A percentile compares a stretch with the other conserved stretches of the same genome.
phyloP scores from a whole-genome alignment of 176 grass and related monocot species.

The Aegilops bicornis region DNA sequence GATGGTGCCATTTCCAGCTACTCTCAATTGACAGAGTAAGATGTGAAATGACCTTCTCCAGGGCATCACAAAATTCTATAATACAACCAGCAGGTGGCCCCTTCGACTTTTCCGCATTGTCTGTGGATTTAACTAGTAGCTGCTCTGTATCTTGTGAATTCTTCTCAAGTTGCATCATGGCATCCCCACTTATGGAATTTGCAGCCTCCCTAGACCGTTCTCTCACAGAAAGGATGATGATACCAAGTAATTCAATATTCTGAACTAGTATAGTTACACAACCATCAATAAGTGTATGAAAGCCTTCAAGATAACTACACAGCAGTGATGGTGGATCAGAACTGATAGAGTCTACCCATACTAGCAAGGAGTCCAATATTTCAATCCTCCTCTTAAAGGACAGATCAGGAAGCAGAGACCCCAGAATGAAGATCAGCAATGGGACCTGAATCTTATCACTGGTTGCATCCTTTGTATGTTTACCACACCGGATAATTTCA shows the following conservation, averaged over 20 bases:
- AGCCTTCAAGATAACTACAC: constrained; percentile 61
- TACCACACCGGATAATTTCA: constrained; percentile 49
- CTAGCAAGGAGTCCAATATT: constrained; percentile 58
- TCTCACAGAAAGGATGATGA: constrained; percentile 32
- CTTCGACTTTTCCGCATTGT: constrained; percentile 19
- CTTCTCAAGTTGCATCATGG: constrained; percentile 18
- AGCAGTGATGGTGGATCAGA: constrained; percentile 53
- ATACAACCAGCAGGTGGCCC: constrained; percentile 31
- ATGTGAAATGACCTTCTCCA: constrained; percentile 57
- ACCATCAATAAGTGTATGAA: constrained; percentile 58
- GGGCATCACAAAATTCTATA: constrained; percentile 44
- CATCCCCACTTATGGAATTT: constrained; percentile 30
- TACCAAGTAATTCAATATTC: constrained; percentile 56
- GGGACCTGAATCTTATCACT: constrained; percentile 53
- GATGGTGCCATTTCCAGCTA: constrained; percentile 62
- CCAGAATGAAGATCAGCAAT: constrained; percentile 80
- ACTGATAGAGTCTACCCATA: constrained; percentile 60
- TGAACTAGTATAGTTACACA: constrained; percentile 52
- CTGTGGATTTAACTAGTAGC: background rate
- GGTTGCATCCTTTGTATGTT: constrained; percentile 40
- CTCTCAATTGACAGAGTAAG: constrained; percentile 50
- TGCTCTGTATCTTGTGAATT: constrained; percentile 34
- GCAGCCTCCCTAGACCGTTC: constrained; percentile 26
- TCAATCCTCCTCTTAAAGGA: constrained; percentile 80
- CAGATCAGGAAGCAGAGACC: constrained; percentile 74